A percentile compares a stretch with the other conserved stretches of the same genome.
These are phyloP conservation scores for Aspergillus hancockii DNA, from an alignment of 495 filamentous ascomycete species.

Conservation along the genomic window DNA sequence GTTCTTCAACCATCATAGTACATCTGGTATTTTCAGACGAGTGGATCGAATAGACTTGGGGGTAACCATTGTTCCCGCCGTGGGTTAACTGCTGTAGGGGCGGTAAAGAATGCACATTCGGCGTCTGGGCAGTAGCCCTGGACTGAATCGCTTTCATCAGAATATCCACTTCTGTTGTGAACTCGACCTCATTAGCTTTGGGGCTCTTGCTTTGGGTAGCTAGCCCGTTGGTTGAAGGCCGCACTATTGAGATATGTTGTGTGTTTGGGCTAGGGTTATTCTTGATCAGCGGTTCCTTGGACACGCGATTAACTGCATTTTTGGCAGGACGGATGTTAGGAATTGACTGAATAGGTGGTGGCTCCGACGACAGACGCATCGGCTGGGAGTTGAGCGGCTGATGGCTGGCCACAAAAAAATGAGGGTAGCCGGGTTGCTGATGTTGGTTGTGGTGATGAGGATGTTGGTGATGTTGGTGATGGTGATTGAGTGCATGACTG, in stretches of 20 bases:
- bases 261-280: constrained; percentile 13
- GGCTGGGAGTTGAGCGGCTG: constrained; percentile 30
- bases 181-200: constrained; percentile 50
- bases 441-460: constrained; percentile 34
- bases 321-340: constrained; percentile 44
- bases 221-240: constrained; percentile 9
- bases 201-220: constrained; percentile 20
- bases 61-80: constrained; percentile 23
- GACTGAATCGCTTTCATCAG: constrained; percentile 91
- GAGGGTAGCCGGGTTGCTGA: constrained; percentile 29
- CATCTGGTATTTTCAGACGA: constrained; percentile 23
- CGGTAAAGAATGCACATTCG: constrained; percentile 34
- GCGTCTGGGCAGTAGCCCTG: constrained; percentile 44
- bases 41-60: constrained; percentile 30
- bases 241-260: constrained; percentile 8
- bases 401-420: constrained; percentile 36
- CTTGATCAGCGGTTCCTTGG: constrained; percentile 27
- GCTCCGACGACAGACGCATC: constrained; percentile 35
- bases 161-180: constrained; percentile 83
- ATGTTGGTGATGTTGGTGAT: constrained; percentile 32
- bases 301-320: constrained; percentile 39
- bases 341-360: constrained; percentile 33
- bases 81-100: constrained; percentile 37
- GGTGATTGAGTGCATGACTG: constrained; percentile 32
- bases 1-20: constrained; percentile 30